These are phyloP conservation scores for Hymenoscyphus fraxineus DNA, from an alignment of 2,329 filamentous ascomycete genomes.

Conservation along the genomic window DNA sequence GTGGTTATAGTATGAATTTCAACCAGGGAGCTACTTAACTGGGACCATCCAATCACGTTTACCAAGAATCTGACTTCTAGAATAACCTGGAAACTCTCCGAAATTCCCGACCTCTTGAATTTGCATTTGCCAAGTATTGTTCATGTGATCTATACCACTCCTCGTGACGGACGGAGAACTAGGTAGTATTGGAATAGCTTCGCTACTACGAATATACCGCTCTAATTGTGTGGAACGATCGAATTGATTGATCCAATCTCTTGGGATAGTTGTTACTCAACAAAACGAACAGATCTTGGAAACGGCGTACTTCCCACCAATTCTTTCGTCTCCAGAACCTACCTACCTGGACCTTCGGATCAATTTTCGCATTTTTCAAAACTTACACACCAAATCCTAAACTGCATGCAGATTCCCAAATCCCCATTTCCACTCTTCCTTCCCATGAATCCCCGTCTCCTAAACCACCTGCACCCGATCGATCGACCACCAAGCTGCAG, in stretches of 20 bases:
- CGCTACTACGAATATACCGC: too few species aligned
- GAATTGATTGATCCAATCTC: too few species aligned
- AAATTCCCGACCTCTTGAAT: too few species aligned
- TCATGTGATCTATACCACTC: background rate
- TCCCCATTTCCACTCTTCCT: too few species aligned
- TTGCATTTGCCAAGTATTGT: background rate
- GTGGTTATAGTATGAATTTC: conserved; percentile 94
- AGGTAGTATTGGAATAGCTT: too few species aligned
- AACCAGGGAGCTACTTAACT: conserved; percentile 27
- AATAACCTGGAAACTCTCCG: background rate
- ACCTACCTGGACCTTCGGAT: background rate
- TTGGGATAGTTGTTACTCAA: too few species aligned
- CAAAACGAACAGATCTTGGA: too few species aligned
- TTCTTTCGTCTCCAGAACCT: background rate
- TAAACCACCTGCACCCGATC: background rate
- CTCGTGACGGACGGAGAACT: too few species aligned
- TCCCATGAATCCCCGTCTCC: too few species aligned
- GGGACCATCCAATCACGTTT: background rate
- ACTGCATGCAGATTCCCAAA: background rate
- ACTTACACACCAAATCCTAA: background rate
- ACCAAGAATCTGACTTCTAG: background rate
- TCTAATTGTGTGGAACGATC: too few species aligned
- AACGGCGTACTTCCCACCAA: too few species aligned
- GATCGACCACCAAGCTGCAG: background rate
- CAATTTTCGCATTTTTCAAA: background rate